phyloP scores from a whole-genome alignment of 257 asterid species.

The Solanum chaucha region DNA sequence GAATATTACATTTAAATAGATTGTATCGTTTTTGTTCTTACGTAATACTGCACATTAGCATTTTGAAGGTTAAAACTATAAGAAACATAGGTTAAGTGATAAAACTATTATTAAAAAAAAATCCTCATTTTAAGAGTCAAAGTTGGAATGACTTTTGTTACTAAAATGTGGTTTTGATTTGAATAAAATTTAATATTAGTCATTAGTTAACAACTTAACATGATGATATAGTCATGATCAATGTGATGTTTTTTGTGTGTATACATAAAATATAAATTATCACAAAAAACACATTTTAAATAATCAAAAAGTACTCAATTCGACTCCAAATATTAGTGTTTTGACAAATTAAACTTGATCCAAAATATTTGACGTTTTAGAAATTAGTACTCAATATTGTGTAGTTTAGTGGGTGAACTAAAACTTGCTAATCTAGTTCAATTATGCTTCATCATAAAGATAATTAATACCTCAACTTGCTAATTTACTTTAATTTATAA shows the following conservation, averaged over 20 bases:
- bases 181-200: background rate
- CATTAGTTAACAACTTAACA: background rate
- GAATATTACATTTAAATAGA: no score
- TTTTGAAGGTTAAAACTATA: background rate
- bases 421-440: conserved; percentile 10
- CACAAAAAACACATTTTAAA: background rate
- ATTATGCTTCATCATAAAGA: background rate
- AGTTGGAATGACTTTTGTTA: background rate
- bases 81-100: background rate
- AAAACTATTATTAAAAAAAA: background rate
- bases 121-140: background rate
- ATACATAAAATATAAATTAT: background rate
- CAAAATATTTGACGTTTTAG: background rate
- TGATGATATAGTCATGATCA: background rate
- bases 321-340: background rate
- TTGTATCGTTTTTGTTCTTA: background rate
- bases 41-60: background rate
- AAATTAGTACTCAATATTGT: background rate
- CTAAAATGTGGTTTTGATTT: background rate
- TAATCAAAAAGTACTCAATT: background rate
- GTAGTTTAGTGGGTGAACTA: conserved; percentile 45
- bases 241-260: background rate
- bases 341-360: background rate
- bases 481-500: background rate
- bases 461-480: background rate